Evolutionary conservation across 495 filamentous ascomycete species (phyloP).

Genomic region (Podospora australis): DNA sequence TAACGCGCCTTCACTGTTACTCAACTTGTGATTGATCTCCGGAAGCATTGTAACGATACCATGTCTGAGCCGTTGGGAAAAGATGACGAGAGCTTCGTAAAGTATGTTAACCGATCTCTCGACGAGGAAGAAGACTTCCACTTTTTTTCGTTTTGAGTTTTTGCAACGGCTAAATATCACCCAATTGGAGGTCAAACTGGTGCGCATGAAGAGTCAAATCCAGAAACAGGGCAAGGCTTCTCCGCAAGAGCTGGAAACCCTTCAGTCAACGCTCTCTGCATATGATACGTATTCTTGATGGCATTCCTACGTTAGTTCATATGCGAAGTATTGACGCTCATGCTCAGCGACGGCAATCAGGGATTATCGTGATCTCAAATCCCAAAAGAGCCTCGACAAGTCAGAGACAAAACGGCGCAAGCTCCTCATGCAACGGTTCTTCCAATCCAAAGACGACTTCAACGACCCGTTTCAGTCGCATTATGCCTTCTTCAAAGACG

Average conservation of each 20-base stretch:
- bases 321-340: too few relatives aligned
- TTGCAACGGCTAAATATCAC: constrained; percentile 15
- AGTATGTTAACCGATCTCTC: too few relatives aligned
- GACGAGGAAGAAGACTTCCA: constrained; percentile 19
- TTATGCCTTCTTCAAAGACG: not conserved
- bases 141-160: constrained; percentile 17
- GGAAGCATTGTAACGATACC: too few relatives aligned
- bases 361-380: constrained; percentile 8
- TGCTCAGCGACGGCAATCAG: constrained; percentile 7
- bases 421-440: not conserved
- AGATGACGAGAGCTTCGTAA: too few relatives aligned
- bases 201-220: not conserved
- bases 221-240: not conserved
- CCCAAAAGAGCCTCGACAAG: not conserved
- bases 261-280: too few relatives aligned
- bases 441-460: not conserved
- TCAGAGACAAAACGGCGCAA: not conserved
- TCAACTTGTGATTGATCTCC: too few relatives aligned
- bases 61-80: too few relatives aligned
- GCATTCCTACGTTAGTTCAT: too few relatives aligned
- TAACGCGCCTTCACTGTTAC: too few relatives aligned
- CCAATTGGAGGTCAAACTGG: constrained; percentile 7
- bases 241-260: not conserved
- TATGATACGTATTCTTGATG: too few relatives aligned
- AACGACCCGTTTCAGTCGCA: not conserved